Evolutionary conservation across 2,329 filamentous ascomycete species (phyloP), one percentile per base, ranked within the genome.

Genomic region (Pseudogymnoascus sp.): DNA sequence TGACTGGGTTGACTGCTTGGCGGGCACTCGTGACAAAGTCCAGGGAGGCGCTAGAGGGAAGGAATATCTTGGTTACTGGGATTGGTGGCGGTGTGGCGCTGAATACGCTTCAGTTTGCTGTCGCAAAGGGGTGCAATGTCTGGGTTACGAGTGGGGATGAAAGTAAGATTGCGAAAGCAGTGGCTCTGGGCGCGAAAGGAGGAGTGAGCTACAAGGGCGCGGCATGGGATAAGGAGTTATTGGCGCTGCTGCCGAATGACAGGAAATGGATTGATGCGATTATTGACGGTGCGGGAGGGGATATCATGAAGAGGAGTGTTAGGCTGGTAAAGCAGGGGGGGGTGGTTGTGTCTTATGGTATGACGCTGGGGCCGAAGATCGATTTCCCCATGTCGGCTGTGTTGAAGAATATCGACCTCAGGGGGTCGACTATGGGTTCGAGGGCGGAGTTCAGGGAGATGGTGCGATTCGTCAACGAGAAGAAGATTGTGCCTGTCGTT

Each of bases 31-130:
- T 95, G 61, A 88, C 84, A 6, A 97, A 97, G 80, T 86, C 83
- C 60, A 83, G 82, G 4, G 85, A 87, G 68, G 83, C 83, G 6
- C 77, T 79, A 64, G 75, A 77, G 0, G 90, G 90, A 2, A 78
- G 83, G 66, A 96, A 96, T 72, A 80, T 97, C 3, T 78, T 97
- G 33, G 78, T 97, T 44, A 97, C 93, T 4, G 93, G 93, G 0
- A 96, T 97, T 74, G 93, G 93, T 0, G 93, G 93, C 36, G 93
- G 93, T 47, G 93, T 97, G 0, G 93, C 93, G 35, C 78, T 97
- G 63, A 87, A 90, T 79, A 88, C 84, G 5, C 78, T 97, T 69
- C 82, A 91, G 74, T 96, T 96, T 76, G 92, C 85, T 10, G 85
- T 87, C 11, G 91, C 85, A 9, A 77, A 85, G 68, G 90, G 91